These are phyloP conservation scores for Boehmeria nivea DNA, from an alignment of 306 rosid genomes.

Conservation along the genomic window DNA sequence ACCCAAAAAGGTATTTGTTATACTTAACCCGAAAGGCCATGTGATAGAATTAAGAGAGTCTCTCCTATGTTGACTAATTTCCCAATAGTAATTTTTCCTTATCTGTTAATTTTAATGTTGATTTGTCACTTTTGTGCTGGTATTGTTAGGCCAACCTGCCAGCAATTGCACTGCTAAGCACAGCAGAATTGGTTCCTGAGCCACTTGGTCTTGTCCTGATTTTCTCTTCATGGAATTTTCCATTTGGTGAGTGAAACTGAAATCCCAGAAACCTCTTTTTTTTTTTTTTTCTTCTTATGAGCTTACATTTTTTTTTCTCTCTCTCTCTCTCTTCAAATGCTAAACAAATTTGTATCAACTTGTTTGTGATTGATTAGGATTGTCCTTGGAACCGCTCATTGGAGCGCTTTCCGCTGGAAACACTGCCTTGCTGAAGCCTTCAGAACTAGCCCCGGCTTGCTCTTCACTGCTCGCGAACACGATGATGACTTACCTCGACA, in stretches of 20 bases:
- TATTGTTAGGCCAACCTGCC: slow-evolving; percentile 57
- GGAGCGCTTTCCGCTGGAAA: slow-evolving; percentile 91
- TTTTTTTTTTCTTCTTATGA: too few relatives aligned
- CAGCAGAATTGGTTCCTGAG: slow-evolving; percentile 67
- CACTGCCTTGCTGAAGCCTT: slow-evolving; percentile 52
- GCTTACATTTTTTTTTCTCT: neutral
- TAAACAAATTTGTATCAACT: too few relatives aligned
- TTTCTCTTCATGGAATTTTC: slow-evolving; percentile 82
- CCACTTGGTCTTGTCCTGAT: slow-evolving; percentile 73
- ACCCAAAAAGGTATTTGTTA: slow-evolving; percentile 37
- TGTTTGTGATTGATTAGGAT: slow-evolving; percentile 27
- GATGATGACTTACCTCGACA: slow-evolving; percentile 44
- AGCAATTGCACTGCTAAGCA: slow-evolving; percentile 42
- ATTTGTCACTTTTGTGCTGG: neutral
- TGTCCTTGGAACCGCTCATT: slow-evolving; percentile 69
- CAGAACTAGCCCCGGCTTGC: slow-evolving; percentile 54
- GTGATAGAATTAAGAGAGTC: too few relatives aligned
- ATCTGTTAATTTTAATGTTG: neutral
- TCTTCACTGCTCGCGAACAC: slow-evolving; percentile 44
- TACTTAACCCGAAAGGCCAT: too few relatives aligned
- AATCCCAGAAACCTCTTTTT: neutral
- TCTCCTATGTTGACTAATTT: too few relatives aligned
- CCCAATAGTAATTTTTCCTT: too few relatives aligned
- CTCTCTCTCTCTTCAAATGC: too few relatives aligned
- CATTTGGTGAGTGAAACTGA: slow-evolving; percentile 48